These are phyloP conservation scores for Choricystis sp. DNA, from an alignment of 139 green algal species.

Conservation along the genomic window DNA sequence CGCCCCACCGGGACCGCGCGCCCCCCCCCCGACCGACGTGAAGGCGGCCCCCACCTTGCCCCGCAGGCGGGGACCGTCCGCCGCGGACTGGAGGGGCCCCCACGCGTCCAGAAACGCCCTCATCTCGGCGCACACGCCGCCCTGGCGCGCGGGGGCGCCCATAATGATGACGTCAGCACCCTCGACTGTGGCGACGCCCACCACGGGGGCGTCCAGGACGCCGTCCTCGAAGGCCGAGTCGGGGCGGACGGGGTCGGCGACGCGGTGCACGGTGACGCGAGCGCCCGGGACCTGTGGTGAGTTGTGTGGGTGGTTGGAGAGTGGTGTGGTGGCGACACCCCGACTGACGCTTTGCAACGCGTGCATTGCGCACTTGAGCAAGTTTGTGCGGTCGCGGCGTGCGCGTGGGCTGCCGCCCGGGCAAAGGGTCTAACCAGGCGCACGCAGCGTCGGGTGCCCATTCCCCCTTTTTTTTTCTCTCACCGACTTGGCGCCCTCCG, in stretches of 20 bases:
- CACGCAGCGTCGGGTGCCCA: too few species aligned
- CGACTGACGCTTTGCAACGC: too few species aligned
- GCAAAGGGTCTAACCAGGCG: too few species aligned
- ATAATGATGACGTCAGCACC: constrained; percentile 17
- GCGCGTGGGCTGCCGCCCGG: too few species aligned
- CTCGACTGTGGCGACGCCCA: not conserved
- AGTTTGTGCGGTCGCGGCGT: too few species aligned
- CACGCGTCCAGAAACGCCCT: constrained; percentile 18
- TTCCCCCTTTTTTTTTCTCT: too few species aligned
- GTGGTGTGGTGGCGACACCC: too few species aligned
- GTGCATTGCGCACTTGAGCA: too few species aligned
- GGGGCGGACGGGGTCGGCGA: constrained; percentile 13
- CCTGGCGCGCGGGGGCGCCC: constrained; percentile 18
- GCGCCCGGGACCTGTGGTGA: constrained; percentile 15
- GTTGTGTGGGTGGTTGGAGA: not conserved
- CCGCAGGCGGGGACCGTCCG: constrained; percentile 1
- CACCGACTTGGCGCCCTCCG: constrained; percentile 17
- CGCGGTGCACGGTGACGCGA: constrained; percentile 13
- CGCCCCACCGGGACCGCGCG: constrained; percentile 16
- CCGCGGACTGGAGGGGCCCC: constrained; percentile 9
- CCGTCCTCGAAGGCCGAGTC: constrained; percentile 19
- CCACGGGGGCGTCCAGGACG: constrained; percentile 17
- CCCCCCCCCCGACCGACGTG: constrained; percentile 18
- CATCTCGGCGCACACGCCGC: constrained; percentile 21
- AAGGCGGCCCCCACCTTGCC: constrained; percentile 24